Evolutionary conservation across 2,329 filamentous ascomycete species (phyloP), one percentile per base, ranked within the genome.

Genomic region (Penicillium sumatraense): DNA sequence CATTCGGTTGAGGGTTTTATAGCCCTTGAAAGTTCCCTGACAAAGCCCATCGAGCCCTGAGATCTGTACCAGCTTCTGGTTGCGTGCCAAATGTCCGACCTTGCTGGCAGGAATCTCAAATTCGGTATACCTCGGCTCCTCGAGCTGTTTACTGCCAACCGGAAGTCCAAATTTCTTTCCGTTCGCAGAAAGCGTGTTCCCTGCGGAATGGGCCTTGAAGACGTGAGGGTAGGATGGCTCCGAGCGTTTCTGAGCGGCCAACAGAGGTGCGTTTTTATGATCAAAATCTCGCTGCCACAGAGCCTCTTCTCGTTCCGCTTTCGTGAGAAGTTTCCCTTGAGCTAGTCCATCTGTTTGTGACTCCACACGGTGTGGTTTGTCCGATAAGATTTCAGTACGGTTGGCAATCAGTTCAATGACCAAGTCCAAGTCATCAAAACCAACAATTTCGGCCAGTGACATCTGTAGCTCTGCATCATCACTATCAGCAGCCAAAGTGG

Each of bases 1-100:
- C 96, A 99, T 99, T 24, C 96, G 89, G 69, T 99, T 99, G 56
- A 99, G 83, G 3, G 89, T 78, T 75, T 93, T 93, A 80, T 99
- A 99, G 0, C 93, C 93, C 69, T 89, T 90, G 78, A 99, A 99
- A 0, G 95, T 99, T n/a, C 85, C 86, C 57, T 86, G 84, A 66
- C 95, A 99, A 24, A 99, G 81, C 0, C 90, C 91, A 72, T 99
- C 95, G 79, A 99, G 83, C 3, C 92, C 89, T 6, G 83, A 80
- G 56, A 99, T 93, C 27, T 86, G 79, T 18, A 99, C 80, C 13
- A 98, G 82, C 66, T 86, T 91, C 66, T 90, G 89, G 4, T 89
- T 87, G 1, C 81, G 83, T 13, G 85, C 88, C 13, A 96, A 80
- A 0, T 82, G 86, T 1, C 92, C 93, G 31, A 93, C 88, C 62